Base-by-base conservation (phyloP, 139 green algal genomes). In the Haematococcus lacustris region DNA sequence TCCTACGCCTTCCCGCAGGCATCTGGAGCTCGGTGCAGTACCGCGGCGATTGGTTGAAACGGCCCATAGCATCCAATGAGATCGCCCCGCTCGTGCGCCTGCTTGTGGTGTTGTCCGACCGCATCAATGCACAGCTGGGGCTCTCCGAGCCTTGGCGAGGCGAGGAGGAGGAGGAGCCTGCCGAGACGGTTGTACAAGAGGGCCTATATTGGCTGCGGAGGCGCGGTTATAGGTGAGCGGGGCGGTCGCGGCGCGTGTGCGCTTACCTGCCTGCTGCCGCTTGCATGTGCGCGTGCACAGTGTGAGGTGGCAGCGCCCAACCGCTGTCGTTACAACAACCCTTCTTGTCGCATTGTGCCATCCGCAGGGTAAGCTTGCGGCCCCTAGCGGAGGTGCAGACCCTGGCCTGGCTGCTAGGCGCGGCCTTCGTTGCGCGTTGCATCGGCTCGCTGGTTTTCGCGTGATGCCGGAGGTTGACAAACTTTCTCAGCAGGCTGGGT, bases 21-120 rank as follows among this genome's bases (percentile, higher is more conserved):
- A 78, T 59, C 51, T 89, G 85, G 80, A 67, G 70, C 51, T 72
- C 83, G 30, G 51, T 90, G 62, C 69, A 59, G 3, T 96, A 92
- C 81, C 81, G 81, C 35, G 91, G 91, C 34, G 90, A 97, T 76
- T 85, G 77, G 65, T 81, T 97, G 75, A 51, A 78, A 43, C 72
- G 87, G n/a, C 91, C 91, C 41, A 88, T 95, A 28, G 74, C 87
- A 30, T 80, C 73, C 51, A 86, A 90, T 61, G 91, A 97, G 85
- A 38, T 95, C 5, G 68, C 50, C 2, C 71, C 37, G 51, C 86
- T 97, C 37, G 92, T 93, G 43, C 80, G 82, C 7, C 38, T 87
- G 70, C 78, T 93, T 65, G 87, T 97, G 51, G 34, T 37, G 3
- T 51, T 86, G 1, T 85, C 74, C 17, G 39, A 74, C 17, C 32